These are phyloP conservation scores for Albatrellus ellisii DNA, from an alignment of 768 basidiomycete species.

Conservation along the genomic window DNA sequence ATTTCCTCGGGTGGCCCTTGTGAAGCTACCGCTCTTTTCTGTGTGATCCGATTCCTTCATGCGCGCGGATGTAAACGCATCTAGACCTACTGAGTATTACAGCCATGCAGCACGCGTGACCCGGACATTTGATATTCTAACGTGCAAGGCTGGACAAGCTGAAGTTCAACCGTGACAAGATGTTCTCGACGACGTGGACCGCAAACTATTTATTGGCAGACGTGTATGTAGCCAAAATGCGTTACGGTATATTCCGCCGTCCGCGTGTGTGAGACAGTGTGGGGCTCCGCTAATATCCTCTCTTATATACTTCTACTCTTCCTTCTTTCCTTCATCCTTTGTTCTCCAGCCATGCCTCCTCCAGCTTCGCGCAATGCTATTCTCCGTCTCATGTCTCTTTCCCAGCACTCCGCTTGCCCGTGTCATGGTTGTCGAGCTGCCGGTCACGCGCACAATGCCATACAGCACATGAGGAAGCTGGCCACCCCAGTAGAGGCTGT, in stretches of 20 bases:
- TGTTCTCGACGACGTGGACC: too few species aligned
- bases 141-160: too few species aligned
- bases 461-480: slow-evolving; percentile 55
- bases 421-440: slow-evolving; percentile 55
- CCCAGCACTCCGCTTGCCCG: slow-evolving; percentile 64
- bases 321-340: slow-evolving; percentile 1
- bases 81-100: too few species aligned
- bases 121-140: too few species aligned
- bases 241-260: background rate
- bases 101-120: too few species aligned
- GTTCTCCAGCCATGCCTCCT: slow-evolving; percentile 15
- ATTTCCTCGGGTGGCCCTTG: too few species aligned
- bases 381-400: slow-evolving; percentile 60
- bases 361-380: slow-evolving; percentile 46
- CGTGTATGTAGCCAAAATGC: slow-evolving; percentile 2
- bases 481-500: slow-evolving; percentile 64
- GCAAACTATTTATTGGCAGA: too few species aligned
- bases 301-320: background rate
- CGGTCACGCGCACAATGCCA: slow-evolving; percentile 28
- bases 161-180: too few species aligned
- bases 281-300: background rate
- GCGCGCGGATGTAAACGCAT: too few species aligned
- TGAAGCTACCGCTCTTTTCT: too few species aligned
- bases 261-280: background rate
- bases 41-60: too few species aligned